A percentile compares a stretch with the other conserved stretches of the same genome.
phyloP scores from a whole-genome alignment of 257 asterid species.

The Nicotiana noctiflora region DNA sequence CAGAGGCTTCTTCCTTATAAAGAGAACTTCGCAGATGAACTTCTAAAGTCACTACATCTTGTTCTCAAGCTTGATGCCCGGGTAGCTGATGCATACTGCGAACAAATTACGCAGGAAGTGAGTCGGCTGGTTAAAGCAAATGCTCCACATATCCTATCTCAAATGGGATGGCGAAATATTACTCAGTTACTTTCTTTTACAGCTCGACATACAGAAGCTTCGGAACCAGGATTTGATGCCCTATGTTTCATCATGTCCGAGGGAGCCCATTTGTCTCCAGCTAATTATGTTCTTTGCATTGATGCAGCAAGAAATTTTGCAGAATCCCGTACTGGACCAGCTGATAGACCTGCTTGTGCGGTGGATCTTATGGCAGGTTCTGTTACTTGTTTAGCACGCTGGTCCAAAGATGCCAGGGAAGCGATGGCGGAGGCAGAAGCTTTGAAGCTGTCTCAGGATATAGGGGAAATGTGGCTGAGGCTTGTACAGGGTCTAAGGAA shows the following conservation, averaged over 20 bases:
- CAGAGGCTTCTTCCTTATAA: slow-evolving; percentile 87
- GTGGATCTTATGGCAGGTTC: slow-evolving; percentile 84
- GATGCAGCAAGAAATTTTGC: slow-evolving; percentile 92
- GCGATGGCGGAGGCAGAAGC: slow-evolving; percentile 64
- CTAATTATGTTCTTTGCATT: slow-evolving; percentile 63
- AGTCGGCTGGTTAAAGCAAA: slow-evolving; percentile 81
- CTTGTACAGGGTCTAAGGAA: slow-evolving; percentile 84
- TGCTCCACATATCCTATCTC: slow-evolving; percentile 63
- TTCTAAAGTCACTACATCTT: slow-evolving; percentile 69
- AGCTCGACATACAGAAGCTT: slow-evolving; percentile 92
- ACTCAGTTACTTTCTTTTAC: slow-evolving; percentile 72
- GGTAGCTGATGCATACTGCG: slow-evolving; percentile 92
- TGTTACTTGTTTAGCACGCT: slow-evolving; percentile 50
- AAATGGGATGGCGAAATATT: slow-evolving; percentile 84
- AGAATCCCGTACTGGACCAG: slow-evolving; percentile 89
- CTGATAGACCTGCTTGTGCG: slow-evolving; percentile 69
- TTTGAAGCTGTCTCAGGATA: slow-evolving; percentile 60
- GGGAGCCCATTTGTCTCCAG: slow-evolving; percentile 79
- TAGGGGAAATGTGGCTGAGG: slow-evolving; percentile 96
- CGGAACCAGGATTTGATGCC: slow-evolving; percentile 89
- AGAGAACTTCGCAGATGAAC: slow-evolving; percentile 82
- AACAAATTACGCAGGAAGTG: slow-evolving; percentile 95
- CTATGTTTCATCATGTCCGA: slow-evolving; percentile 71
- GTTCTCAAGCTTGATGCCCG: slow-evolving; percentile 91
- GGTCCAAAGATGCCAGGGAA: slow-evolving; percentile 75